Evolutionary conservation across 2,329 filamentous ascomycete genomes (phyloP).

Genomic region (Bipolaris cookei): DNA sequence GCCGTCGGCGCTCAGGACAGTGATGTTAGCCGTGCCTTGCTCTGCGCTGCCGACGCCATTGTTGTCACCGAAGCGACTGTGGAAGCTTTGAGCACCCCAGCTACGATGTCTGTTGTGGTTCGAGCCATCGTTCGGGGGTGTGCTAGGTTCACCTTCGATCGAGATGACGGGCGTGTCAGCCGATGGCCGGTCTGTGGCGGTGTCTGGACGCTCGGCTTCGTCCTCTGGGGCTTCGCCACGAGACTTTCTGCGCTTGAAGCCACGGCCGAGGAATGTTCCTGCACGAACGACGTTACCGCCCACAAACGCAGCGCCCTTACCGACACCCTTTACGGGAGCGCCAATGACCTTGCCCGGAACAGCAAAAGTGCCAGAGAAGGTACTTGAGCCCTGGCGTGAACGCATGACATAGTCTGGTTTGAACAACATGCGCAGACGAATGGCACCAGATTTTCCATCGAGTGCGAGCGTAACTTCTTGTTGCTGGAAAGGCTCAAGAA

Average conservation of each 20-base stretch:
- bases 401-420: slow-evolving; percentile 90
- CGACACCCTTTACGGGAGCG: slow-evolving; percentile 91
- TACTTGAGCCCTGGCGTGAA: slow-evolving; percentile 85
- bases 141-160: slow-evolving; percentile 32
- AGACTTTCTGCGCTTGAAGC: slow-evolving; percentile 75
- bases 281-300: slow-evolving; percentile 85
- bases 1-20: slow-evolving; percentile 76
- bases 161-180: slow-evolving; percentile 43
- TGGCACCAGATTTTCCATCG: slow-evolving; percentile 85
- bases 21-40: slow-evolving; percentile 78
- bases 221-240: slow-evolving; percentile 53
- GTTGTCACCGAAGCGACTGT: slow-evolving; percentile 41
- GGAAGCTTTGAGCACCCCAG: slow-evolving; percentile 52
- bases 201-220: slow-evolving; percentile 52
- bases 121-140: slow-evolving; percentile 16
- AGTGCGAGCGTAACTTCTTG: slow-evolving; percentile 76
- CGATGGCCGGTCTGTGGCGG: slow-evolving; percentile 49
- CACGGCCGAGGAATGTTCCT: slow-evolving; percentile 86
- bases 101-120: slow-evolving; percentile 46
- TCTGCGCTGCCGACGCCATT: slow-evolving; percentile 60
- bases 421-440: slow-evolving; percentile 87
- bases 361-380: slow-evolving; percentile 89
- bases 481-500: slow-evolving; percentile 83
- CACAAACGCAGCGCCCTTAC: slow-evolving; percentile 73
- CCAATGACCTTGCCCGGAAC: slow-evolving; percentile 89